A percentile compares a stretch with the other conserved stretches of the same genome.
Conservation (phyloP, 371 early-diverging fungal genomes). For the Actinomortierella wolfii region DNA sequence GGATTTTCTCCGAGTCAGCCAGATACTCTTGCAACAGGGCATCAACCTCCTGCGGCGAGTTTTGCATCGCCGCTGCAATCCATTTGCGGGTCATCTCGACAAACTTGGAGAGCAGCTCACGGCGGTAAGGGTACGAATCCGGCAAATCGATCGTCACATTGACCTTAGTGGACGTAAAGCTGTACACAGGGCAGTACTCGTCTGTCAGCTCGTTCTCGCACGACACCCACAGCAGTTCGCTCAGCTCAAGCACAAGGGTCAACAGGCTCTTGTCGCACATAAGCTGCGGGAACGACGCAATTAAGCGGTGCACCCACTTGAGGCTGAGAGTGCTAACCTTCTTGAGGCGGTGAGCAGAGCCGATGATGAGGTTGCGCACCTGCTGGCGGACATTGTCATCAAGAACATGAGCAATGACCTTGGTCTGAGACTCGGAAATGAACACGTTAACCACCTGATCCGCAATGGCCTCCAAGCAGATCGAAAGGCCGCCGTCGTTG, state of each 20-base stretch:
- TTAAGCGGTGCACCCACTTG: constrained; percentile 60
- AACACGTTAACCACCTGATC: constrained; percentile 63
- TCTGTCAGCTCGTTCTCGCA: constrained; percentile 83
- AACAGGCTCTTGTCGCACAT: constrained; percentile 71
- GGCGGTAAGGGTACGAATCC: constrained; percentile 78
- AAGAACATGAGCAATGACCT: constrained; percentile 54
- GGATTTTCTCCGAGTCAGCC: constrained; percentile 57
- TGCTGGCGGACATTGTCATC: constrained; percentile 57
- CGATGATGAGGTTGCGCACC: constrained; percentile 64
- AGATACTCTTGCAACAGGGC: constrained; percentile 71
- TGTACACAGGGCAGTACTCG: constrained; percentile 78
- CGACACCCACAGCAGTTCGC: constrained; percentile 79
- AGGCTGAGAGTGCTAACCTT: constrained; percentile 68
- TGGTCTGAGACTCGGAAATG: constrained; percentile 57
- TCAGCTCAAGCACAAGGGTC: constrained; percentile 71
- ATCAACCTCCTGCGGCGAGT: constrained; percentile 62
- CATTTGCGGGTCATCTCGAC: constrained; percentile 71
- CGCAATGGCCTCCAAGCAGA: constrained; percentile 76
- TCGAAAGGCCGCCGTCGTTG: constrained; percentile 69
- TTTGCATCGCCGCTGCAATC: constrained; percentile 59
- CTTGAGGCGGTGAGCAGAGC: constrained; percentile 68
- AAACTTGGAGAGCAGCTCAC: constrained; percentile 66
- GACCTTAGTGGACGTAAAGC: constrained; percentile 68
- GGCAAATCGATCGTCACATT: constrained; percentile 75
- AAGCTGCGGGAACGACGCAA: constrained; percentile 69